Percentiles rank a stretch among this genome's conserved stretches.
Evolutionary conservation across 2,329 filamentous ascomycete species (phyloP).

Genomic region (Xylariaceae sp.): DNA sequence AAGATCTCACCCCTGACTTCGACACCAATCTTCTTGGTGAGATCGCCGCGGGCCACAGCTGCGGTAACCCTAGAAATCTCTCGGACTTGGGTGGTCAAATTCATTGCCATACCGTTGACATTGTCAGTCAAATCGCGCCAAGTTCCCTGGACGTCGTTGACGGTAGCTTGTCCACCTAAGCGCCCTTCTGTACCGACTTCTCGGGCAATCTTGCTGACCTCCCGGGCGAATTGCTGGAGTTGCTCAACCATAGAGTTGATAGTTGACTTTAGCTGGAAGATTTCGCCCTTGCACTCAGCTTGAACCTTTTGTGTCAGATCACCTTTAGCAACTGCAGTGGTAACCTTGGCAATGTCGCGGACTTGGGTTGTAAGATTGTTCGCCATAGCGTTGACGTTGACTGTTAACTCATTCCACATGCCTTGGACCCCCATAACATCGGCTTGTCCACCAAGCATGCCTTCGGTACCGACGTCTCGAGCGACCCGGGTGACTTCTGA

Average conservation of each 20-base stretch:
- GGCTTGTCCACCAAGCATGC: slow-evolving; percentile 81
- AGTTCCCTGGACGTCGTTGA: slow-evolving; percentile 95
- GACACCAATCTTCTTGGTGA: slow-evolving; percentile 95
- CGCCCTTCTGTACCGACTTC: slow-evolving; percentile 97
- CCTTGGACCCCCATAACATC: slow-evolving; percentile 84
- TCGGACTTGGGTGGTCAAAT: slow-evolving; percentile 94
- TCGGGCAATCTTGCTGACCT: slow-evolving; percentile 94
- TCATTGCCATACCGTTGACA: slow-evolving; percentile 99
- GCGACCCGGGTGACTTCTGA: slow-evolving; percentile 85
- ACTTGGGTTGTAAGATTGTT: slow-evolving; percentile 89
- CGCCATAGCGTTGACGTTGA: slow-evolving; percentile 88
- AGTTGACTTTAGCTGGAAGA: slow-evolving; percentile 92
- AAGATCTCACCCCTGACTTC: slow-evolving; percentile 94
- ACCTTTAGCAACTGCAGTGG: slow-evolving; percentile 76
- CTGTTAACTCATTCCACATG: slow-evolving; percentile 88
- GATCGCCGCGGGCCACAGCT: slow-evolving; percentile 89
- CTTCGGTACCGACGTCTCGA: slow-evolving; percentile 83
- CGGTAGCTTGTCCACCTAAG: slow-evolving; percentile 91
- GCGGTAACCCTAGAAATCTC: slow-evolving; percentile 98
- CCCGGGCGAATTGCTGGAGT: slow-evolving; percentile 92
- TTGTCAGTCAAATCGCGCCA: slow-evolving; percentile 96
- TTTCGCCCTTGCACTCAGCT: slow-evolving; percentile 90
- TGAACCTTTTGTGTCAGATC: slow-evolving; percentile 97
- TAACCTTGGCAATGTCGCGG: slow-evolving; percentile 89
- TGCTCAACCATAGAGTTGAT: slow-evolving; percentile 99